Evolutionary conservation across 768 basidiomycete genomes (phyloP), one percentile per base, ranked within the genome.

Genomic region (Boletus vinaceobasis): DNA sequence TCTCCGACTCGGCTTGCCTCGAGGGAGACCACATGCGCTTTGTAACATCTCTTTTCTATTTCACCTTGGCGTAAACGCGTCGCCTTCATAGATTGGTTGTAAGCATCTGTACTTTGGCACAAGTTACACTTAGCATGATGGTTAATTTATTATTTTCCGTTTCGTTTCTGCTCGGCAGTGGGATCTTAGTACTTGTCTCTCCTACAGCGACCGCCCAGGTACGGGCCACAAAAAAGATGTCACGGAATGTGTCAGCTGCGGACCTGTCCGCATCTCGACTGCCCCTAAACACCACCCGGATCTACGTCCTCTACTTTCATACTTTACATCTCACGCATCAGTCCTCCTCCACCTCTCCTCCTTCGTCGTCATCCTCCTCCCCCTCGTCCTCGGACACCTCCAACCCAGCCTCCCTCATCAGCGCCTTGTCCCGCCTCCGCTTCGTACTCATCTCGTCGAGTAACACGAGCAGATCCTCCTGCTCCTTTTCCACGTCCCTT

Each of bases 321-420:
- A n/a, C n/a, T n/a, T n/a, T n/a, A n/a, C n/a, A n/a, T n/a, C n/a
- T n/a, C n/a, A n/a, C n/a, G n/a, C n/a, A n/a, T n/a, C n/a, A n/a
- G n/a, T n/a, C 40, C 5, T 50, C 51, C 1, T 37, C 48, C 8
- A 19, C 36, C 37, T 27, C 13, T 68, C 68, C 81, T 1, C 79
- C 79, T 0, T 79, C 82, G 0, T 74, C 73, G 0, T 83, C 87
- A 0, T 80, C 87, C 0, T 84, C 90, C 4, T 88, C 93, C 0
- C 73, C 91, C 53, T 94, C 97, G 54, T 94, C 95, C 63, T 98
- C 96, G 1, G 91, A 94, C 2, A 98, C 95, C 33, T 94, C 94
- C 68, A 92, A 53, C 0, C 90, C 90, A 10, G 81, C 82, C 53
- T 80, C 82, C 64, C 79, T 77, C 76, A 99, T 81, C 60, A 79